A percentile compares a stretch with the other conserved stretches of the same genome.
Evolutionary conservation across 1,139 yeast species (phyloP).

Genomic region (Casaregolazyma suthepensis): DNA sequence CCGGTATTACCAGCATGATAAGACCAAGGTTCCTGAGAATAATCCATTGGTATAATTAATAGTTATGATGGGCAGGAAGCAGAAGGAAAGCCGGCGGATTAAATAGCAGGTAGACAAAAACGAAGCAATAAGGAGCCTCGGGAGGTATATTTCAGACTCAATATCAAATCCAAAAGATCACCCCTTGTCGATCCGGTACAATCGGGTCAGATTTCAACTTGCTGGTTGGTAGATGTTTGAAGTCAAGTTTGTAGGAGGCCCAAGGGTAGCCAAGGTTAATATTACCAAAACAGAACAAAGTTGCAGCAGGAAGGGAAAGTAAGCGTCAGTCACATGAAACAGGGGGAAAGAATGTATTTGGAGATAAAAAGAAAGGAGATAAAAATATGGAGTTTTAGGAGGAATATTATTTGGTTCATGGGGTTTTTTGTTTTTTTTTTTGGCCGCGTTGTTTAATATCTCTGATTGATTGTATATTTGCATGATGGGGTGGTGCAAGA

Average conservation of each 20-base stretch:
- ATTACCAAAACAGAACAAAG: not conserved
- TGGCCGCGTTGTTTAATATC: no score
- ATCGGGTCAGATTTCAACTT: not conserved
- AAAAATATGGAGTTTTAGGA: not conserved
- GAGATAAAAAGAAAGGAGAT: not conserved
- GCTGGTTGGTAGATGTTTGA: not conserved
- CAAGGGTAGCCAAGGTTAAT: not conserved
- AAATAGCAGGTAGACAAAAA: no score
- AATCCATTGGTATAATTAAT: conserved; percentile 9
- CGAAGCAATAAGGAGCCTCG: no score
- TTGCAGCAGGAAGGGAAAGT: not conserved
- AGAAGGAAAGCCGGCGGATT: not conserved
- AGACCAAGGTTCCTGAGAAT: conserved; percentile 6
- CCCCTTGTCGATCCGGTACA: no score
- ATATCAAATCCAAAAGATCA: no score
- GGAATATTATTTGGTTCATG: no score
- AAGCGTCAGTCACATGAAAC: not conserved
- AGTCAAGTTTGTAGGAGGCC: not conserved
- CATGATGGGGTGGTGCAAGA: not conserved
- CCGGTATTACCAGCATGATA: conserved; percentile 5
- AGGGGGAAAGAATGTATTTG: not conserved
- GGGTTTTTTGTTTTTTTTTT: no score
- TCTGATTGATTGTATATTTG: not conserved
- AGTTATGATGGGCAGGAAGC: not conserved
- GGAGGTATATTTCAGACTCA: no score